These are phyloP conservation scores for Castanea crenata DNA, from an alignment of 306 rosid species.

Conservation along the genomic window DNA sequence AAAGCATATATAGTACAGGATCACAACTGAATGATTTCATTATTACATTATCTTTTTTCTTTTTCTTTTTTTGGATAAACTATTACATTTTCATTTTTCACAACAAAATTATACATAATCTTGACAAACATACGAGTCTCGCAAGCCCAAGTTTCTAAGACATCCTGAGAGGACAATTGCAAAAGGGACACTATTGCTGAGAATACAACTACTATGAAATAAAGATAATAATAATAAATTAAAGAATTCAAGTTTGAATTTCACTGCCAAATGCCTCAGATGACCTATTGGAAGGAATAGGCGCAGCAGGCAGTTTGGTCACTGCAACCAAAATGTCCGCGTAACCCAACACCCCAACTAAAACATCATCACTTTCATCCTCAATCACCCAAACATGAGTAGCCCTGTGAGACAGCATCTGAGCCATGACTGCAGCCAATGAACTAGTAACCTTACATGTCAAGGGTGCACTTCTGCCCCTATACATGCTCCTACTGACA, in stretches of 20 bases:
- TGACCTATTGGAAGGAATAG: conserved; percentile 42
- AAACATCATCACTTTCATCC: conserved; percentile 65
- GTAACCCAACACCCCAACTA: conserved; percentile 89
- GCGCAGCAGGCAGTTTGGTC: conserved; percentile 56
- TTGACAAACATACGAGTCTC: conserved; percentile 10
- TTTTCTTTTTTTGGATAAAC: too few relatives aligned
- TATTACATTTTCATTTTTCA: too few relatives aligned
- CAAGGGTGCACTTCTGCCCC: conserved; percentile 93
- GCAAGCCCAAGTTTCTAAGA: conserved; percentile 4
- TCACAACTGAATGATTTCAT: conserved; percentile 3
- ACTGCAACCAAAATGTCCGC: conserved; percentile 83
- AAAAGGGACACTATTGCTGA: conserved; percentile 3
- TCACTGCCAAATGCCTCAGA: conserved; percentile 50
- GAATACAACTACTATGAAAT: not conserved
- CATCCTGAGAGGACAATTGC: conserved; percentile 4
- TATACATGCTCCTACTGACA: conserved; percentile 73
- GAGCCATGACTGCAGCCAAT: conserved; percentile 98
- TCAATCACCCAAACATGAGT: conserved; percentile 94
- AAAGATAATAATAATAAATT: not conserved
- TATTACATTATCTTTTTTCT: not conserved
- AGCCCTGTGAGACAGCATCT: conserved; percentile 94
- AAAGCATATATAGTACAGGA: not conserved
- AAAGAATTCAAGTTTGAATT: conserved; percentile 39
- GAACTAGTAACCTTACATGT: conserved; percentile 89
- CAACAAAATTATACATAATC: not conserved